phyloP scores from a whole-genome alignment of 768 basidiomycete species.

The Collybia mongolica region DNA sequence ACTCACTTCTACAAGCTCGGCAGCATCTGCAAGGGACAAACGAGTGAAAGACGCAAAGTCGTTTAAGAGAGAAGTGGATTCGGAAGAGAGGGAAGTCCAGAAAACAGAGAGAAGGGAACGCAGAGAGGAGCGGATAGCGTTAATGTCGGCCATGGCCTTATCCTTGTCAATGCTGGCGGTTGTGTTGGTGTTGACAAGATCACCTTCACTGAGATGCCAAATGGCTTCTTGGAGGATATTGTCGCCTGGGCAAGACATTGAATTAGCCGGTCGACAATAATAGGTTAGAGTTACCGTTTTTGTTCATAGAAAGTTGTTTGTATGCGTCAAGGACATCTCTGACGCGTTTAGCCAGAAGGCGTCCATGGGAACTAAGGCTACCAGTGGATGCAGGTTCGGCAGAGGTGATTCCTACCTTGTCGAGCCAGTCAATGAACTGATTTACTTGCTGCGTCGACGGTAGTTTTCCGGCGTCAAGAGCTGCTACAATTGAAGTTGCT shows the following conservation, averaged over 20 bases:
- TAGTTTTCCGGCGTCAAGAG: constrained; percentile 69
- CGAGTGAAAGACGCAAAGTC: constrained; percentile 69
- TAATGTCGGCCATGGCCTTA: constrained; percentile 48
- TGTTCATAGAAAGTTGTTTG: constrained; percentile 49
- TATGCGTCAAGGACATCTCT: constrained; percentile 56
- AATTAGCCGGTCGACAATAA: constrained; percentile 1
- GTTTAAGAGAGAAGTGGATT: constrained; percentile 50
- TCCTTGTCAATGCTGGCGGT: constrained; percentile 31
- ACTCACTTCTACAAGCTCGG: constrained; percentile 53
- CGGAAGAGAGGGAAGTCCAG: constrained; percentile 51
- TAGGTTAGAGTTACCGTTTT: constrained; percentile 45
- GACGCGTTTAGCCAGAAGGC: constrained; percentile 46
- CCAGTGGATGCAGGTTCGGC: constrained; percentile 34
- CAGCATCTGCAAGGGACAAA: constrained; percentile 63
- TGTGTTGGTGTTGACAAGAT: constrained; percentile 37
- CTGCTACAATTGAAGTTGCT: constrained; percentile 59
- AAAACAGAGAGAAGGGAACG: constrained; percentile 49
- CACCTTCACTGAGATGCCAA: constrained; percentile 61
- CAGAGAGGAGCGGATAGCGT: constrained; percentile 48
- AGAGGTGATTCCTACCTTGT: constrained; percentile 45
- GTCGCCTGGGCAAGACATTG: constrained; percentile 43
- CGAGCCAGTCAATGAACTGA: constrained; percentile 53
- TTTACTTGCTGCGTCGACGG: constrained; percentile 61
- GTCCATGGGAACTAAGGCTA: constrained; percentile 56
- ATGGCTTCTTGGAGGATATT: constrained; percentile 63